Conservation (phyloP, 805 yeast species). For the Nematodospora valgi region DNA sequence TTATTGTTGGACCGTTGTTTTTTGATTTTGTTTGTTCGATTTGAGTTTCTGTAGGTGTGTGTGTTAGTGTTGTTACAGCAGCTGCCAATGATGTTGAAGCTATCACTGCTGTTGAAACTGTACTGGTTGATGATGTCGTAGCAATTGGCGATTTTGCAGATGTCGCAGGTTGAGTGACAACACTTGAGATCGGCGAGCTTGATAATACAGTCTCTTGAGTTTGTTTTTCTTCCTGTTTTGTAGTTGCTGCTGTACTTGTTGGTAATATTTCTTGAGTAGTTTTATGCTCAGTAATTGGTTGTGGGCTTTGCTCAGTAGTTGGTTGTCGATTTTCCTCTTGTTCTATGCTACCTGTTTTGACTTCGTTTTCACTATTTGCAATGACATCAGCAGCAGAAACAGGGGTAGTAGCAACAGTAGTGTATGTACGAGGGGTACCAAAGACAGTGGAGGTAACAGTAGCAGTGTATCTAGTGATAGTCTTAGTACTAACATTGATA, state of each 20-base stretch:
- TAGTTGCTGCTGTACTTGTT: no score
- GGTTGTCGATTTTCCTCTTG: neutral
- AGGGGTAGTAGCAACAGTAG: constrained; percentile 34
- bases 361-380: constrained; percentile 9
- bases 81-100: constrained; percentile 8
- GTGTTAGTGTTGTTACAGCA: constrained; percentile 7
- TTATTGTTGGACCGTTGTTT: constrained; percentile 24
- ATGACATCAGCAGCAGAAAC: constrained; percentile 15
- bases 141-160: constrained; percentile 10
- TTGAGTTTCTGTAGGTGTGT: constrained; percentile 11
- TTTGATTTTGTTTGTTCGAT: constrained; percentile 11
- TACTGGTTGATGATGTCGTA: constrained; percentile 7
- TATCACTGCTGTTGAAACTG: constrained; percentile 6
- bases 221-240: neutral
- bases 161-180: constrained; percentile 11
- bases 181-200: neutral
- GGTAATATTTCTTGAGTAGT: neutral
- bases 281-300: no score
- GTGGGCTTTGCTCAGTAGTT: neutral
- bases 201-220: neutral
- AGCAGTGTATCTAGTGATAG: constrained; percentile 41
- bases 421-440: constrained; percentile 34
- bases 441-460: constrained; percentile 42
- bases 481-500: constrained; percentile 30
- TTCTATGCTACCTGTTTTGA: neutral